phyloP scores from a whole-genome alignment of 2,329 filamentous ascomycete genomes.

The Arthroderma sp. region DNA sequence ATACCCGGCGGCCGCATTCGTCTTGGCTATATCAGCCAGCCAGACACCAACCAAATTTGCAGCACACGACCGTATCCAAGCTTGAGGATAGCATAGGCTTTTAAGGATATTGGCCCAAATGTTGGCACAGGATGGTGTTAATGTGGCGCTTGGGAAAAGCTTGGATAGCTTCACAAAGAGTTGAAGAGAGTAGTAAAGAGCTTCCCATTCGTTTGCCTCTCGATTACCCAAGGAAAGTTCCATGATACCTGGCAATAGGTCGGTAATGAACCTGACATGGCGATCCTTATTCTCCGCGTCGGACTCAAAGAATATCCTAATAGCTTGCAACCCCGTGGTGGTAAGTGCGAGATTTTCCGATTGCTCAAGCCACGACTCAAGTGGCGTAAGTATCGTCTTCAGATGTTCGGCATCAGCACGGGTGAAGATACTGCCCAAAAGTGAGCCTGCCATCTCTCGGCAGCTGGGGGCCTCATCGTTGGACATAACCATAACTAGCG shows the following conservation, averaged over 20 bases:
- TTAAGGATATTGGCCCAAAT: constrained; percentile 60
- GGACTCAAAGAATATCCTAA: constrained; percentile 69
- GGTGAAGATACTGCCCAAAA: constrained; percentile 71
- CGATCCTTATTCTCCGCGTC: constrained; percentile 53
- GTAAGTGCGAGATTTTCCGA: constrained; percentile 59
- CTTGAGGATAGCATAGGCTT: constrained; percentile 59
- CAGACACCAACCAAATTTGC: constrained; percentile 64
- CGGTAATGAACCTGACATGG: constrained; percentile 51
- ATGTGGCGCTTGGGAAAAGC: constrained; percentile 50
- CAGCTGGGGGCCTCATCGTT: constrained; percentile 85
- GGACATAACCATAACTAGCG: constrained; percentile 69
- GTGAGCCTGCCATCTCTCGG: constrained; percentile 63
- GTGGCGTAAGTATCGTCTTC: constrained; percentile 56
- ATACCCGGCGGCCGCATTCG: constrained; percentile 44
- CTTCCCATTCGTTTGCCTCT: constrained; percentile 50
- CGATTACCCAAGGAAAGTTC: constrained; percentile 37
- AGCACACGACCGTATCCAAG: constrained; percentile 63
- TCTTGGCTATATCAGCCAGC: constrained; percentile 64
- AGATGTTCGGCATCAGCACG: constrained; percentile 62
- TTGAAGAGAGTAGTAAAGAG: constrained; percentile 61
- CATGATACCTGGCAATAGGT: constrained; percentile 45
- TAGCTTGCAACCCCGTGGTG: constrained; percentile 65
- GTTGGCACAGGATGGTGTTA: constrained; percentile 47
- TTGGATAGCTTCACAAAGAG: constrained; percentile 56
- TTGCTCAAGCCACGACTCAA: constrained; percentile 66